Base-by-base conservation (phyloP, 2,329 filamentous ascomycete genomes). In the Botrytis fragariae region DNA sequence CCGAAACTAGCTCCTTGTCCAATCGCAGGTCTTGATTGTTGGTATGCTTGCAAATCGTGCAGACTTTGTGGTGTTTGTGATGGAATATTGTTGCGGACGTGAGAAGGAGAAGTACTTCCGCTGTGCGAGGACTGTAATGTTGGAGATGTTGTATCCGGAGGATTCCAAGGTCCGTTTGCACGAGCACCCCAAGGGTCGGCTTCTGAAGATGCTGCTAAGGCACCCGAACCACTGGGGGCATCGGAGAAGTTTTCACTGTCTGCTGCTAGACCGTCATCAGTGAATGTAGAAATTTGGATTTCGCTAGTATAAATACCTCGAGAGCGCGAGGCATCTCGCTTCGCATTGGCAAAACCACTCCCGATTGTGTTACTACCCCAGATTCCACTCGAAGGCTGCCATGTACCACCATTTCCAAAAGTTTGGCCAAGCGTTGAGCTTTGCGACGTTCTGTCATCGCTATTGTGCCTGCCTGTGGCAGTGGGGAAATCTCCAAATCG, bases 131-230 rank as follows among this genome's bases (percentile, higher is more conserved):
- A 83, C 14, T 84, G 83, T 57, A 86, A 80, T 3, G 83, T 81
- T 57, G 84, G 82, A 12, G 83, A 83, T 20, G 84, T 82, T 59
- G 81, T 82, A 63, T 89, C 87, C 37, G 84, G 78, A 10, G 83
- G 82, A 75, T 86, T 87, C 92, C 92, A 94, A 25, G 88, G 86
- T 54, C 86, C 83, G 75, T 83, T 85, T 69, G 85, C 83, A 63
- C 84, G 84, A 69, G 82, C 82, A 74, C 79, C 81, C 89, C 91
- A 93, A 64, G 86, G 84, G 77, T 93, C 91, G 29, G 88, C 88
- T 79, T 93, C 91, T 16, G 92, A 92, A 60, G 90, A 88, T 62
- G 89, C 86, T 74, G 92, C 86, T 57, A 94, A 84, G 74, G 91
- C 92, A 74, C 90, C 87, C 9, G 92, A 93, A 67, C 92, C 92